Evolutionary conservation across 179 eudicot genomes (phyloP), one percentile per base, ranked within the genome.

Genomic region (Gypsophila paniculata): DNA sequence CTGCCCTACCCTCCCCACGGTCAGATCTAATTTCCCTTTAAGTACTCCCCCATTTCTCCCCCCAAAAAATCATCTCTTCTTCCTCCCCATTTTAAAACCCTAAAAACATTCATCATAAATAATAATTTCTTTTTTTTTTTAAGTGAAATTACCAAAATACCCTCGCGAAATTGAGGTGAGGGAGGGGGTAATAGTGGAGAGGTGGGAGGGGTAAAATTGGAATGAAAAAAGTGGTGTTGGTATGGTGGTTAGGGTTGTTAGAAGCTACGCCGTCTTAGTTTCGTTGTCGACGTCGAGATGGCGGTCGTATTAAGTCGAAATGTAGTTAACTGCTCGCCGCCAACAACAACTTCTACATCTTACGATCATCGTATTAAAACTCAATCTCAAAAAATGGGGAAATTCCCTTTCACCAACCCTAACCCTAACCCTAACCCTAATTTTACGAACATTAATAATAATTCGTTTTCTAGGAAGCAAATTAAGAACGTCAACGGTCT

Each of bases 391-490:
- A 58, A 8, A 21, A 90, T 88, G 96, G 91, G 91, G 32, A 87
- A 90, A 69, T 68, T 77, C 69, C 89, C 89, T 34, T 80, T 69
- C 61, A 51, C 81, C 73, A 88, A 88, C 85, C 85, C 87, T 78
- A 82, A 84, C 80, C 85, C 79, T 55, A 78, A 77, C 57, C 60
- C 68, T 38, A 76, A 73, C 19, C 14, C n/a, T 12, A 71, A 17
- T 59, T n/a, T n/a, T n/a, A n/a, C n/a, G n/a, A 9, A 63, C 62
- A 32, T 55, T 51, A 21, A 63, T 39, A 17, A 55, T 29, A 63
- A 34, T 25, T 7, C 38, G 71, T 84, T 38, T 54, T 74, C 81
- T 0, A 65, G 74, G 8, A 83, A 83, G 74, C 68, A 77, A 73
- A 75, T 80, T 70, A 38, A n/a, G n/a, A n/a, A n/a, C n/a, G n/a